Conservation (phyloP, 495 filamentous ascomycete genomes). For the Bathelium albidoporum region DNA sequence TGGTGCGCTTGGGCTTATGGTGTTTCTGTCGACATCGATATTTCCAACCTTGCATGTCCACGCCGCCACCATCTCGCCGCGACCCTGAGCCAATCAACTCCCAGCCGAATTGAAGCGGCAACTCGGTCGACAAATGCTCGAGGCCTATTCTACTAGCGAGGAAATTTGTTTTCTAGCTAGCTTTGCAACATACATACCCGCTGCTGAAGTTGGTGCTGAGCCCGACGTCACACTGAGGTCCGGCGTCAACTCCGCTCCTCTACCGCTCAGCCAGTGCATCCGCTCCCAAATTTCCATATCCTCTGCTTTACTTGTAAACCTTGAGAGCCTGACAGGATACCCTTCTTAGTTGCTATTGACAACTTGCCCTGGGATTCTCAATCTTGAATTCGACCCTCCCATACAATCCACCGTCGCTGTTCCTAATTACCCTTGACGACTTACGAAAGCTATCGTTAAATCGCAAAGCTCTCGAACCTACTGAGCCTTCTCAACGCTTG, state of each 20-base stretch:
- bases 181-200: neutral
- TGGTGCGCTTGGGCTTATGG: slow-evolving; percentile 1
- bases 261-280: neutral
- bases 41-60: neutral
- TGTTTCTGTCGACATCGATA: slow-evolving; percentile 1
- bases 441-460: no score
- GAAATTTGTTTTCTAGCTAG: neutral
- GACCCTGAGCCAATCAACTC: neutral
- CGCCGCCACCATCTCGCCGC: neutral
- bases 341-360: no score
- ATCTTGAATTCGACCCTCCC: no score
- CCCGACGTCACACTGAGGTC: neutral
- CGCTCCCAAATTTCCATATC: neutral
- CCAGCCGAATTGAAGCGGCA: neutral
- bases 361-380: no score
- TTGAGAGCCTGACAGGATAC: no score
- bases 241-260: slow-evolving; percentile 1
- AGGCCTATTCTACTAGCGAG: neutral
- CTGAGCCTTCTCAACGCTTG: neutral
- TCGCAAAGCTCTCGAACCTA: neutral
- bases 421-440: no score
- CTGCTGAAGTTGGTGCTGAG: neutral
- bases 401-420: no score
- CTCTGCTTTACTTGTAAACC: neutral
- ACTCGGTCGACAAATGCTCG: neutral